Evolutionary conservation across 805 yeast species (phyloP).

Genomic region (Metschnikowia chrysomelidarum): DNA sequence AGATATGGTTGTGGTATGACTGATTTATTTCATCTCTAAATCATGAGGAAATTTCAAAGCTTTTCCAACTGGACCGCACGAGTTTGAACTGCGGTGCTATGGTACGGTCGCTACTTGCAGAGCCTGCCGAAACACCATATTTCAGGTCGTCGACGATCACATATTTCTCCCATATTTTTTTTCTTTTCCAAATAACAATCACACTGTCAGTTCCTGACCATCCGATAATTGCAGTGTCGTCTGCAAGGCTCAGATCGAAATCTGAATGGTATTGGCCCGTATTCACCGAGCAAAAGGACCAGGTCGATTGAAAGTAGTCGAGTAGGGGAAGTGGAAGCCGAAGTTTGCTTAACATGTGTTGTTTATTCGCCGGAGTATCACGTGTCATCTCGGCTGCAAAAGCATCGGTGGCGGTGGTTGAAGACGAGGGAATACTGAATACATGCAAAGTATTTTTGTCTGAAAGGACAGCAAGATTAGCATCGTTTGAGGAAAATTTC

Average conservation of each 20-base stretch:
- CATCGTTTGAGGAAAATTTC: constrained; percentile 76
- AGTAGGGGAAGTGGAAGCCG: constrained; percentile 61
- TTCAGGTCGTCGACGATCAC: constrained; percentile 49
- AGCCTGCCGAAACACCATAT: not conserved
- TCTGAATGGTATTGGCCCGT: constrained; percentile 39
- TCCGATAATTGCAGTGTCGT: constrained; percentile 46
- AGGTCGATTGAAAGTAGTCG: constrained; percentile 74
- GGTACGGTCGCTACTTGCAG: not conserved
- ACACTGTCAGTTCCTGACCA: constrained; percentile 78
- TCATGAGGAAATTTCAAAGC: constrained; percentile 4
- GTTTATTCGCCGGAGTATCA: constrained; percentile 42
- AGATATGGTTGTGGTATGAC: too few relatives aligned
- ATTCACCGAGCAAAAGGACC: constrained; percentile 83
- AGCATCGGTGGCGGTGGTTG: constrained; percentile 7
- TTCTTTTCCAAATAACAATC: constrained; percentile 69
- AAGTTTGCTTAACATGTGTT: constrained; percentile 62
- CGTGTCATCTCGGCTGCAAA: constrained; percentile 5
- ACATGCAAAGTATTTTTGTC: constrained; percentile 90
- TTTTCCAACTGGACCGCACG: constrained; percentile 10
- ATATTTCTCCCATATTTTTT: constrained; percentile 86
- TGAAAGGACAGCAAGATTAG: constrained; percentile 77
- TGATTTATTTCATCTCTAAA: too few relatives aligned
- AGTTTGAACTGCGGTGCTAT: constrained; percentile 3
- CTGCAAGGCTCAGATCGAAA: constrained; percentile 19
- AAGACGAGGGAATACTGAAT: constrained; percentile 48